phyloP scores from a whole-genome alignment of 257 asterid genomes.

The Penstemon eatonii region DNA sequence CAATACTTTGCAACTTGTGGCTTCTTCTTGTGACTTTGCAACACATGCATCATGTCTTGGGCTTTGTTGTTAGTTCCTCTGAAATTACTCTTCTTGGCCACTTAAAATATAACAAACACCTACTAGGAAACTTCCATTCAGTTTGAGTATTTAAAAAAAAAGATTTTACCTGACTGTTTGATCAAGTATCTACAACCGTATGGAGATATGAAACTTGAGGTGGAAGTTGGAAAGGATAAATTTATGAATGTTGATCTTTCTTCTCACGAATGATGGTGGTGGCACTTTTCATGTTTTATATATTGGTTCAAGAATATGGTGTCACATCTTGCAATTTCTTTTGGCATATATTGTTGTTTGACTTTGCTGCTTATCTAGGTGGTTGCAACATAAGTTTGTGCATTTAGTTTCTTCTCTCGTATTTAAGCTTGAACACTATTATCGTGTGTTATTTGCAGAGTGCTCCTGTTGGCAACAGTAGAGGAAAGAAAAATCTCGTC shows the following conservation, averaged over 20 bases:
- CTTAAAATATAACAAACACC: neutral
- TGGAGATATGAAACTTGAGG: neutral
- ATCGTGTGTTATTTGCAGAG: constrained; percentile 43
- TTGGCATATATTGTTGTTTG: neutral
- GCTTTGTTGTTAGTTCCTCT: neutral
- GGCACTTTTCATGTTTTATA: constrained; percentile 4
- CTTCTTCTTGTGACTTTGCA: neutral
- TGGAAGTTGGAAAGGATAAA: neutral
- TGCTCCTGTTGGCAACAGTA: constrained; percentile 77
- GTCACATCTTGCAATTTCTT: constrained; percentile 12
- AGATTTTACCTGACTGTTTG: neutral
- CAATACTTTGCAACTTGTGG: neutral
- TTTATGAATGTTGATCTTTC: neutral
- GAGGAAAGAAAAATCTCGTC: constrained; percentile 89
- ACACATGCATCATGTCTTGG: neutral
- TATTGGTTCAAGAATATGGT: neutral
- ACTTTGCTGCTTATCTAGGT: constrained; percentile 12
- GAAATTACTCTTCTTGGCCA: neutral
- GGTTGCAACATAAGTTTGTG: neutral
- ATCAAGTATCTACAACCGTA: neutral
- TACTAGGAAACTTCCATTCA: neutral
- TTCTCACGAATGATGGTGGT: neutral
- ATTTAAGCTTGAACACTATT: constrained; percentile 20
- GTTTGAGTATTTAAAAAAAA: neutral
- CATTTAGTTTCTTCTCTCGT: constrained; percentile 9